Evolutionary conservation across 176 grass and related monocot species (phyloP), one percentile per base, ranked within the genome.

Genomic region (Oryza brachyantha): DNA sequence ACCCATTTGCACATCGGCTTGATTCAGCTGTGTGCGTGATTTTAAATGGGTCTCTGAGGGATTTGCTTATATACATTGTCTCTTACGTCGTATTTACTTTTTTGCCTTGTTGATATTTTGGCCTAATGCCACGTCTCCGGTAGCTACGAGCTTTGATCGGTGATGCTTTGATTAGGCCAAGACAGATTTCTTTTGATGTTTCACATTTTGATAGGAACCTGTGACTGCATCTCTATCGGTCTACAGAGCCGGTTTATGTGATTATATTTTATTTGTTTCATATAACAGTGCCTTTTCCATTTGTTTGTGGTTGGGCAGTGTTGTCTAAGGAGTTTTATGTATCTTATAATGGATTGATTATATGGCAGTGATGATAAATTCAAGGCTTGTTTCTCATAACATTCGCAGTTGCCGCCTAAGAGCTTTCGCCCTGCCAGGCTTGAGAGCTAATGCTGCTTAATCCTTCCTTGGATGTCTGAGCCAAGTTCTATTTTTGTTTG

Each of bases 171-270:
- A 88, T 92, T 79, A 61, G 85, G 93, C 87, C 83, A 3, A 98
- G 0, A 94, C 13, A 10, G 13, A 89, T 36, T 78, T 78, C 71
- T 16, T 68, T 50, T 40, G 43, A 59, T 34, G 5, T 87, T 85
- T 94, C 90, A 82, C 87, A 77, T 50, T 58, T 89, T 92, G 90
- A 98, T 98, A 94, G 95, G 93, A 96, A 96, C 76, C 85, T 96
- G 90, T 73, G 86, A 67, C 79, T 21, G 82, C 64, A 7, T 75
- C 26, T 77, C 66, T 65, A 67, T 91, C 43, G 9, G 83, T 92
- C 73, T 39, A 89, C 66, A 79, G 95, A 87, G 92, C 95, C 95
- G 83, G 22, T 98, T 89, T 83, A 39, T 84, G 95, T 84, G 89
- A 98, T 87, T 79, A 98, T 29, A 93, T 87, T 64, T 13, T 21